Conservation (phyloP, 2,329 filamentous ascomycete genomes). For the Magnaporthiopsis rhizophila region DNA sequence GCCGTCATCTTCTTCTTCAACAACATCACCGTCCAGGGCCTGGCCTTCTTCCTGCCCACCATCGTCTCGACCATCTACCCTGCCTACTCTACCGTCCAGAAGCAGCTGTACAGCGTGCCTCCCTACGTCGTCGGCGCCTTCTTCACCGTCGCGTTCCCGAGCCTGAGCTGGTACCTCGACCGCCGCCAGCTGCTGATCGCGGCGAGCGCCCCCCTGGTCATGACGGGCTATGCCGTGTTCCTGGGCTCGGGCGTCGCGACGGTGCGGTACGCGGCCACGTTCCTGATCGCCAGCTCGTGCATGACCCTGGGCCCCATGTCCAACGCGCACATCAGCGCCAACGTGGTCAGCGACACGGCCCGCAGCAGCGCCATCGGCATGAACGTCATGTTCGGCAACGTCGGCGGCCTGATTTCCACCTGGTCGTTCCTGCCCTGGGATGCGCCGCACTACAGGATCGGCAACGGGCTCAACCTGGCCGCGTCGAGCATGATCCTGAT, state of each 20-base stretch:
- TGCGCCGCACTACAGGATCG: slow-evolving; percentile 55
- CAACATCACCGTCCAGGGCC: slow-evolving; percentile 25
- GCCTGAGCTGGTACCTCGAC: slow-evolving; percentile 49
- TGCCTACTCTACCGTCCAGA: slow-evolving; percentile 40
- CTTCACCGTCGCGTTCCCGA: slow-evolving; percentile 49
- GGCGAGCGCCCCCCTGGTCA: slow-evolving; percentile 46
- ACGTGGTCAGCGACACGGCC: slow-evolving; percentile 59
- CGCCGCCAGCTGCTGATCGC: slow-evolving; percentile 47
- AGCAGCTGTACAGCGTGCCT: slow-evolving; percentile 61
- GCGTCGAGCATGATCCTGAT: slow-evolving; percentile 46
- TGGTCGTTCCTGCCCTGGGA: slow-evolving; percentile 57
- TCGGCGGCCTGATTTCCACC: slow-evolving; percentile 46
- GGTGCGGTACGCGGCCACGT: slow-evolving; percentile 58
- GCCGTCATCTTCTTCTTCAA: slow-evolving; percentile 11
- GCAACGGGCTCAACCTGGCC: slow-evolving; percentile 60
- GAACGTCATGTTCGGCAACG: slow-evolving; percentile 58
- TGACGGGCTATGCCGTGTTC: slow-evolving; percentile 61
- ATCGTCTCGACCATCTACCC: slow-evolving; percentile 60
- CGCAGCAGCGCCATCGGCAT: slow-evolving; percentile 53
- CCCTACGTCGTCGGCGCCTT: slow-evolving; percentile 58
- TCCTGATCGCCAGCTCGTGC: slow-evolving; percentile 53
- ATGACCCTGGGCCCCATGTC: slow-evolving; percentile 55
- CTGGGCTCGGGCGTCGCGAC: slow-evolving; percentile 40
- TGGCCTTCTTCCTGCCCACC: slow-evolving; percentile 57
- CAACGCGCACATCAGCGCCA: slow-evolving; percentile 57